Evolutionary conservation across 2,329 filamentous ascomycete species (phyloP).

Genomic region (Venturiaceae sp.): DNA sequence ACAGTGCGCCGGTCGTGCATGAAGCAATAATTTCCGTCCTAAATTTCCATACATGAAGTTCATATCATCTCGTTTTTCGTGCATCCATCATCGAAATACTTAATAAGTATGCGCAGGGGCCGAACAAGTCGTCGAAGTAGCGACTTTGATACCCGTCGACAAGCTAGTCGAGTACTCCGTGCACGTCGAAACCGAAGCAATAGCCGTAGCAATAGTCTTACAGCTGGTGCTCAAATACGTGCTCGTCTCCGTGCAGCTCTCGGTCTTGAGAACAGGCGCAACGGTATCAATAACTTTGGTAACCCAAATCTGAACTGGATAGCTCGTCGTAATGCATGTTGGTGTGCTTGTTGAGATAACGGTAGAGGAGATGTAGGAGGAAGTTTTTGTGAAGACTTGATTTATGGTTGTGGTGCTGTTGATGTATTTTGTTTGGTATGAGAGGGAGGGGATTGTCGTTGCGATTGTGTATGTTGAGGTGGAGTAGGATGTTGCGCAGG

Average conservation of each 20-base stretch:
- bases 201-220: background rate
- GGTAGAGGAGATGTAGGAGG: background rate
- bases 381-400: background rate
- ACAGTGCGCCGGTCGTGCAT: too few species aligned
- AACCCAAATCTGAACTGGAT: background rate
- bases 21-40: too few species aligned
- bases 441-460: background rate
- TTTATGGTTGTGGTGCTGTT: background rate
- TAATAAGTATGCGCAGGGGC: too few species aligned
- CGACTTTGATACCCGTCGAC: background rate
- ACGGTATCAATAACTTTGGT: background rate
- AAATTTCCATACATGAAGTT: too few species aligned
- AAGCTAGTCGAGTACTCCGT: background rate
- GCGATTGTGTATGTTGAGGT: background rate
- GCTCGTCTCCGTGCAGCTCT: background rate
- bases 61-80: too few species aligned
- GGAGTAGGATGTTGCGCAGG: background rate
- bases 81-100: too few species aligned
- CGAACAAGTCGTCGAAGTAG: too few species aligned
- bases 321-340: background rate
- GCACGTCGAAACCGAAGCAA: background rate
- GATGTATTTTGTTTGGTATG: background rate
- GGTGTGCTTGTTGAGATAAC: background rate
- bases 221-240: background rate
- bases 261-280: background rate